These are phyloP conservation scores for Forsythia suspensa DNA, from an alignment of 257 asterid genomes.

Conservation along the genomic window DNA sequence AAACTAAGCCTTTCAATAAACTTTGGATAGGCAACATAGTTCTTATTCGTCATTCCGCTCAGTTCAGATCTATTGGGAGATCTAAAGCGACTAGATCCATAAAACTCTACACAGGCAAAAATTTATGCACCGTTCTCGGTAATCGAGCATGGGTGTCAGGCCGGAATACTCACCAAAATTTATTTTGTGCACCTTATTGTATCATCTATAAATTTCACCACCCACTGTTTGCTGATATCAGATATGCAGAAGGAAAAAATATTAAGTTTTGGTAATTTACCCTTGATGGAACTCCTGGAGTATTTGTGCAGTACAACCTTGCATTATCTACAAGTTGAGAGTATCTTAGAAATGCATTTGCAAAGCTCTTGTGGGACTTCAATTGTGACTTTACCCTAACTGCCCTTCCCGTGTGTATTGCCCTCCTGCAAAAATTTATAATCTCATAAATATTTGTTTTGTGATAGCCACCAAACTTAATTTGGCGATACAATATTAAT, in stretches of 20 bases:
- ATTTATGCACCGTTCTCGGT: not conserved
- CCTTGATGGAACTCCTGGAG: constrained; percentile 57
- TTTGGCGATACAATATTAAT: not conserved
- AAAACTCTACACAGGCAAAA: not conserved
- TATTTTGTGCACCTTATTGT: not conserved
- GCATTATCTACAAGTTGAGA: constrained; percentile 82
- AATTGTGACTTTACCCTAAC: constrained; percentile 86
- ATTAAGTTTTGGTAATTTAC: constrained; percentile 26
- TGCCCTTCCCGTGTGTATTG: constrained; percentile 82
- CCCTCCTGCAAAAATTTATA: constrained; percentile 57
- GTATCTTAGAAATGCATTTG: constrained; percentile 66
- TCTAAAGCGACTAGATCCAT: not conserved
- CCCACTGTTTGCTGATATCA: not conserved
- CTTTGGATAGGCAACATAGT: not conserved
- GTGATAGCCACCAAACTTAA: not conserved
- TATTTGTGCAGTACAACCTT: constrained; percentile 73
- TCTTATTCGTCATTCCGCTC: not conserved
- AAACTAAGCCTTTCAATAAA: not conserved
- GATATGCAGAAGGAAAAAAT: not conserved
- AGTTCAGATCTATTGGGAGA: not conserved
- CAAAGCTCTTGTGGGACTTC: constrained; percentile 91
- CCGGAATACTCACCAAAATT: not conserved
- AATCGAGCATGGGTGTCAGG: not conserved
- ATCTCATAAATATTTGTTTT: not conserved
- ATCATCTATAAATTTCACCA: not conserved